A percentile compares a stretch with the other conserved stretches of the same genome.
phyloP scores from a whole-genome alignment of 2,329 filamentous ascomycete species.

The Neoarthrinium moseri region DNA sequence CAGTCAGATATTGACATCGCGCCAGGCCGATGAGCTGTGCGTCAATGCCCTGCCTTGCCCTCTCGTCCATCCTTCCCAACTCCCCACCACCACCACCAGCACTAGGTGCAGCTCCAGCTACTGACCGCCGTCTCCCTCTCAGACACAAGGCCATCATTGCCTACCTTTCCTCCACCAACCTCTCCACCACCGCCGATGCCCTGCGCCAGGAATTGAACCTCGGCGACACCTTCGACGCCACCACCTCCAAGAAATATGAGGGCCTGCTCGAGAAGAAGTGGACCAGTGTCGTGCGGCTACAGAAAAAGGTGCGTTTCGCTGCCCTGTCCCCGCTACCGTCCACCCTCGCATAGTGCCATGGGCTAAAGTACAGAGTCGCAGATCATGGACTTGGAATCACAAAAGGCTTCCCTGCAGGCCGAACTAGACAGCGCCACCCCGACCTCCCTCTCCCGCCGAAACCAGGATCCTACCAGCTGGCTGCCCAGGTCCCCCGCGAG shows the following conservation, averaged over 20 bases:
- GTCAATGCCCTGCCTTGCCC: background rate
- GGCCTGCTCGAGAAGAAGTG: constrained; percentile 96
- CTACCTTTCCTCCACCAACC: constrained; percentile 74
- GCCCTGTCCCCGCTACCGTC: background rate
- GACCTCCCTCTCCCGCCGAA: constrained; percentile 71
- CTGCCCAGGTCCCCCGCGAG: constrained; percentile 79
- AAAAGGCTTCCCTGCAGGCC: constrained; percentile 69
- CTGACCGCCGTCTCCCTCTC: constrained; percentile 19
- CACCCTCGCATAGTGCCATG: constrained; percentile 1
- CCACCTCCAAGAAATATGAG: constrained; percentile 91
- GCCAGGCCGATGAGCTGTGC: constrained; percentile 31
- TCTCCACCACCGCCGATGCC: constrained; percentile 66
- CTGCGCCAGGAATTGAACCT: constrained; percentile 77
- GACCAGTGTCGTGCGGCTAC: constrained; percentile 90
- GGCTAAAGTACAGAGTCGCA: constrained; percentile 37
- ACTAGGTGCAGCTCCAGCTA: no score
- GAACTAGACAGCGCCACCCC: constrained; percentile 84
- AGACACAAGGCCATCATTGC: constrained; percentile 87
- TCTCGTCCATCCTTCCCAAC: constrained; percentile 8
- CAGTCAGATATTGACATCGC: constrained; percentile 29
- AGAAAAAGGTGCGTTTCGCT: constrained; percentile 74
- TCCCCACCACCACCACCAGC: constrained; percentile 14
- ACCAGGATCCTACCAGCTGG: constrained; percentile 84
- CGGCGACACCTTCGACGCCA: constrained; percentile 69
- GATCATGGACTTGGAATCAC: constrained; percentile 92